These are phyloP conservation scores for Albugo candida DNA, from an alignment of 352 stramenopile species.

Conservation along the genomic window DNA sequence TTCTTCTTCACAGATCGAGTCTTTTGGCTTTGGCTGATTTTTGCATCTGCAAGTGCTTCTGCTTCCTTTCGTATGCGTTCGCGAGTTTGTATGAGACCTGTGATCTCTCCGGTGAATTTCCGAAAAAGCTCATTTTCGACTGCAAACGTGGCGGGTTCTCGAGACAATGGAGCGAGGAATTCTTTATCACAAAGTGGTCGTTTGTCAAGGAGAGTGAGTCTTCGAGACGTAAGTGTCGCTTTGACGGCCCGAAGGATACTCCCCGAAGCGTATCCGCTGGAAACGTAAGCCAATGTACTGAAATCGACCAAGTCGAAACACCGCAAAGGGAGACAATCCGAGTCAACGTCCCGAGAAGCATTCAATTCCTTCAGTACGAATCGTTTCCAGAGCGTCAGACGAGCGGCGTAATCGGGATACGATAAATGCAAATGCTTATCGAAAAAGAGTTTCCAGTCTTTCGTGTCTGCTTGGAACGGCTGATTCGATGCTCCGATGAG, in stretches of 20 bases:
- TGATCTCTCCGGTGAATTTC: constrained; percentile 47
- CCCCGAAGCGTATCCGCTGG: constrained; percentile 79
- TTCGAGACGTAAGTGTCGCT: constrained; percentile 53
- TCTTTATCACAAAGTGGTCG: constrained; percentile 62
- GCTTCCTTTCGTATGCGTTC: constrained; percentile 44
- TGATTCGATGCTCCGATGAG: constrained; percentile 79
- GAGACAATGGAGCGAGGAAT: constrained; percentile 62
- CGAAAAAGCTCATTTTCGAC: constrained; percentile 65
- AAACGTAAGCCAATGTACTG: constrained; percentile 79
- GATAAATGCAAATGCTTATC: constrained; percentile 87
- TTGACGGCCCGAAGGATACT: constrained; percentile 61
- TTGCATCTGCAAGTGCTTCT: constrained; percentile 26
- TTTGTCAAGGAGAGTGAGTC: constrained; percentile 64
- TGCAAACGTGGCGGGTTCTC: constrained; percentile 34
- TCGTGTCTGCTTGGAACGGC: constrained; percentile 64
- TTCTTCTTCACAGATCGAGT: no score
- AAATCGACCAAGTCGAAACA: constrained; percentile 51
- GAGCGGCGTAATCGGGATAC: constrained; percentile 81
- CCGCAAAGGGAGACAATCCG: constrained; percentile 10
- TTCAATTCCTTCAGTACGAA: constrained; percentile 37
- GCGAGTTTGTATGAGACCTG: constrained; percentile 48
- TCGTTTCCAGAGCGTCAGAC: constrained; percentile 79
- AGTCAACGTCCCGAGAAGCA: constrained; percentile 11
- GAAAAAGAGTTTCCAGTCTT: constrained; percentile 80
- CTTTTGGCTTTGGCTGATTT: background rate